Conservation (phyloP, 768 basidiomycete species). For the Tricholomella constricta region DNA sequence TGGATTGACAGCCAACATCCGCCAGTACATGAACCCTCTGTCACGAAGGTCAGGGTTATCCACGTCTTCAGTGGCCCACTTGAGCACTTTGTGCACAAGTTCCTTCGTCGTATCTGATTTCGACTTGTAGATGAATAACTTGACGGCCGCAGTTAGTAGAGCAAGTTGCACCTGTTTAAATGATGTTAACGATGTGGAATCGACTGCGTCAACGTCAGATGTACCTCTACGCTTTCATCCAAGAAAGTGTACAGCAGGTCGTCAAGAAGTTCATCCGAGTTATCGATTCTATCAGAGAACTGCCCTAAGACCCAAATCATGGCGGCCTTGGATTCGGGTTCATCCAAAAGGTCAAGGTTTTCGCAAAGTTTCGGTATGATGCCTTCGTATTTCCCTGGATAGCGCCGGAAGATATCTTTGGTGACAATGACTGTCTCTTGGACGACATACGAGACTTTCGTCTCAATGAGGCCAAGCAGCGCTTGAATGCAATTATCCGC, state of each 20-base stretch:
- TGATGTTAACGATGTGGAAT: neutral
- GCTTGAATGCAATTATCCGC: slow-evolving; percentile 90
- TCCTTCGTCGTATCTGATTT: slow-evolving; percentile 83
- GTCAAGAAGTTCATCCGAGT: slow-evolving; percentile 93
- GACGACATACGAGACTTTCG: slow-evolving; percentile 93
- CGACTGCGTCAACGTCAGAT: slow-evolving; percentile 19
- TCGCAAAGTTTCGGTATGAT: slow-evolving; percentile 94
- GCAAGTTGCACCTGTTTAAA: slow-evolving; percentile 85
- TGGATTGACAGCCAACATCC: slow-evolving; percentile 92
- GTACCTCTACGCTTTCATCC: slow-evolving; percentile 92
- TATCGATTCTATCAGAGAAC: slow-evolving; percentile 93
- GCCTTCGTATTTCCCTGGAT: slow-evolving; percentile 95
- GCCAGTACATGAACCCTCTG: slow-evolving; percentile 99
- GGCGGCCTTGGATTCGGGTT: slow-evolving; percentile 94
- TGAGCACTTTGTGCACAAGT: slow-evolving; percentile 91
- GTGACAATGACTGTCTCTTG: slow-evolving; percentile 98
- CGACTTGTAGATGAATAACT: slow-evolving; percentile 91
- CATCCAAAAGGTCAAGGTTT: slow-evolving; percentile 88
- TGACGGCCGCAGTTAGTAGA: slow-evolving; percentile 90
- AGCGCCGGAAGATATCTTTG: slow-evolving; percentile 96
- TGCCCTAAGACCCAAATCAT: slow-evolving; percentile 99
- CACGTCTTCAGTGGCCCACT: slow-evolving; percentile 96
- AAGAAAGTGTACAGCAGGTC: slow-evolving; percentile 86
- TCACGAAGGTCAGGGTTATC: slow-evolving; percentile 98
- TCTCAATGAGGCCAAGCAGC: slow-evolving; percentile 84